Percentiles rank a stretch among this genome's conserved stretches.
phyloP scores from a whole-genome alignment of 805 yeast species.

The Wickerhamiella dianesei region DNA sequence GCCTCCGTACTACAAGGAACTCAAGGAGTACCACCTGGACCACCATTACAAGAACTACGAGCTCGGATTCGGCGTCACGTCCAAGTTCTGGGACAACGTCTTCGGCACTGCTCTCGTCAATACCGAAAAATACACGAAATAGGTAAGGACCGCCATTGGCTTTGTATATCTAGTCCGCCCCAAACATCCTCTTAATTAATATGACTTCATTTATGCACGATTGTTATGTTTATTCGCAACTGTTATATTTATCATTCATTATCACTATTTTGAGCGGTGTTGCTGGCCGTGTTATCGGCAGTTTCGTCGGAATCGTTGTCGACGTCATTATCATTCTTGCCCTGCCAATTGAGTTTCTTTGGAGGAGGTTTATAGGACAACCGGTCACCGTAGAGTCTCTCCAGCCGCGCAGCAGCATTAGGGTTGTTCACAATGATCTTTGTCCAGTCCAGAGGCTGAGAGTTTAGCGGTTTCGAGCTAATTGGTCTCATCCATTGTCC shows the following conservation, averaged over 20 bases:
- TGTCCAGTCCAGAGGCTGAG: slow-evolving; percentile 5
- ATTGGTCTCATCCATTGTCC: slow-evolving; percentile 4
- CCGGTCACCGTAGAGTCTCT: slow-evolving; percentile 5
- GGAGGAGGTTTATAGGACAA: neutral
- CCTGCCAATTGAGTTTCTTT: neutral
- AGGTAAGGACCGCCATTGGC: neutral
- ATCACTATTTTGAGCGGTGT: neutral
- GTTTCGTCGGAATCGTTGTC: neutral
- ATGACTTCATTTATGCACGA: neutral
- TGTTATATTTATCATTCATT: neutral
- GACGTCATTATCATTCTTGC: neutral
- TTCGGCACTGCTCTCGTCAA: slow-evolving; percentile 60
- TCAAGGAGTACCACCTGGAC: slow-evolving; percentile 86
- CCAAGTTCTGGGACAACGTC: slow-evolving; percentile 84
- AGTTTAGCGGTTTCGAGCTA: neutral
- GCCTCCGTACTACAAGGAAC: slow-evolving; percentile 60
- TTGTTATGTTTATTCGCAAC: neutral
- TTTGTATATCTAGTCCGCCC: too few relatives aligned
- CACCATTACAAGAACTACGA: slow-evolving; percentile 97
- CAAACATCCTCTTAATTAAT: too few relatives aligned
- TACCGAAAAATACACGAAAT: slow-evolving; percentile 5
- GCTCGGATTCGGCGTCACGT: slow-evolving; percentile 91
- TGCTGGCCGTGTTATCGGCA: neutral
- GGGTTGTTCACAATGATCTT: slow-evolving; percentile 9
- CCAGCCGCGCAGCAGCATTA: slow-evolving; percentile 7